Evolutionary conservation across 2,329 filamentous ascomycete genomes (phyloP).

Genomic region (Neonectria hederae): DNA sequence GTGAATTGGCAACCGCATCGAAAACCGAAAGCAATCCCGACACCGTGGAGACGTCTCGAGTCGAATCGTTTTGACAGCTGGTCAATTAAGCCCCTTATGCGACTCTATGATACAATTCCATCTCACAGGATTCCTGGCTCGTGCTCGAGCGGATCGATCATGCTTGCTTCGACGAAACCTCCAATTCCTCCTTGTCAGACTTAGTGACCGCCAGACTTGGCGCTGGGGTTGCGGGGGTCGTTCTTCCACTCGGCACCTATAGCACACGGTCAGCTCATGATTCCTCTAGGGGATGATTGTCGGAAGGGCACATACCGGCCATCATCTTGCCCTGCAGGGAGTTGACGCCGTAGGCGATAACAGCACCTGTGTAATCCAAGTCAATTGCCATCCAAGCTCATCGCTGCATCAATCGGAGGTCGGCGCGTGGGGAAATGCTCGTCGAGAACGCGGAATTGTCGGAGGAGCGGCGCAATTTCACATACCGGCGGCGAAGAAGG

Average conservation of each 20-base stretch:
- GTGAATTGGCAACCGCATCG: slow-evolving; percentile 10
- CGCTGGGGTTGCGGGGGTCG: slow-evolving; percentile 87
- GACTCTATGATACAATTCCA: slow-evolving; percentile 57
- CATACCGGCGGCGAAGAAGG: slow-evolving; percentile 96
- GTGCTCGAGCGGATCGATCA: slow-evolving; percentile 41
- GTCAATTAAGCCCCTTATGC: slow-evolving; percentile 49
- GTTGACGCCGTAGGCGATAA: slow-evolving; percentile 94
- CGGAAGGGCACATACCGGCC: slow-evolving; percentile 66
- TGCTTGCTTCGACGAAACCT: slow-evolving; percentile 40
- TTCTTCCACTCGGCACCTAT: slow-evolving; percentile 95
- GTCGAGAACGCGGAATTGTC: slow-evolving; percentile 23
- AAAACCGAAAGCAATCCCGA: not conserved
- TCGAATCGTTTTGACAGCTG: slow-evolving; percentile 39
- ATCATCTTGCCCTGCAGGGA: slow-evolving; percentile 80
- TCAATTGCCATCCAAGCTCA: slow-evolving; percentile 39
- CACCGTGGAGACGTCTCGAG: slow-evolving; percentile 12
- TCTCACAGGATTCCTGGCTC: slow-evolving; percentile 35
- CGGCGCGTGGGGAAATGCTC: slow-evolving; percentile 17
- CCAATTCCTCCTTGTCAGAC: slow-evolving; percentile 30
- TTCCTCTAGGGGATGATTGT: not conserved
- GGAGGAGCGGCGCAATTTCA: slow-evolving; percentile 41
- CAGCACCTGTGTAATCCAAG: slow-evolving; percentile 65
- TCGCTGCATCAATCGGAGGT: slow-evolving; percentile 35
- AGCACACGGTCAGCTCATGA: slow-evolving; percentile 38
- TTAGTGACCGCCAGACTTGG: slow-evolving; percentile 60